Evolutionary conservation across 1,284 basidiomycete species (phyloP), one percentile per base, ranked within the genome.

Genomic region (Apiotrichum sp.): DNA sequence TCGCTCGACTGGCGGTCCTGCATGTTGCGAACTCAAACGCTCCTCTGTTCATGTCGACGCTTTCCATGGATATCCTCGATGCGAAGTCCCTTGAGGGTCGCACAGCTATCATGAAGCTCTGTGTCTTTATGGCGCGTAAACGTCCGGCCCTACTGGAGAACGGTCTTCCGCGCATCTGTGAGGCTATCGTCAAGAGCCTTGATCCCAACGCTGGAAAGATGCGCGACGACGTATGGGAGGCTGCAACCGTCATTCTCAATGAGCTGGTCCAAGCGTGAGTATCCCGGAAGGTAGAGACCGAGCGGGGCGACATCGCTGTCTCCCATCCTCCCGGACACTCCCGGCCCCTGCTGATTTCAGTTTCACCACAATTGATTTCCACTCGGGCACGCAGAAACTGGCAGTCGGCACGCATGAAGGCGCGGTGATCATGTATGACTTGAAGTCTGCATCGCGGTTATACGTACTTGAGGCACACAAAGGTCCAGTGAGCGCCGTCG

Each of bases 321-420:
- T 22, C 22, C 22, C 22, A 22, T 22, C 22, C 22, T 22, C 9
- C 42, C 14, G 22, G 4, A 11, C n/a, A 41, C 14, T 41, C 2
- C 22, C 22, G 22, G 22, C 22, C 22, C 22, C 22, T 22, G 31
- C 9, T 7, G 11, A 36, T 46, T 22, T 53, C 65, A 93, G 92
- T 1, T 98, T 93, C 72, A 93, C 93, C 0, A 87, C 86, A 0
- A 85, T 98, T 11, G 90, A 91, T 72, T 97, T 98, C 71, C 88
- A 96, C 69, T 84, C 85, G 72, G 77, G 80, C 2, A 86, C 84
- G 1, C 95, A 98, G 71, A 84, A 89, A 7, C 82, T 98, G 1
- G 91, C 88, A 0, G 93, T 98, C 0, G 96, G 96, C 0, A 97
- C 95, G 0, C 85, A 84, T 61, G 96, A 98, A 74, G 92, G 93